Evolutionary conservation across 2,329 filamentous ascomycete species (phyloP).

Genomic region (Seiridium unicorne): DNA sequence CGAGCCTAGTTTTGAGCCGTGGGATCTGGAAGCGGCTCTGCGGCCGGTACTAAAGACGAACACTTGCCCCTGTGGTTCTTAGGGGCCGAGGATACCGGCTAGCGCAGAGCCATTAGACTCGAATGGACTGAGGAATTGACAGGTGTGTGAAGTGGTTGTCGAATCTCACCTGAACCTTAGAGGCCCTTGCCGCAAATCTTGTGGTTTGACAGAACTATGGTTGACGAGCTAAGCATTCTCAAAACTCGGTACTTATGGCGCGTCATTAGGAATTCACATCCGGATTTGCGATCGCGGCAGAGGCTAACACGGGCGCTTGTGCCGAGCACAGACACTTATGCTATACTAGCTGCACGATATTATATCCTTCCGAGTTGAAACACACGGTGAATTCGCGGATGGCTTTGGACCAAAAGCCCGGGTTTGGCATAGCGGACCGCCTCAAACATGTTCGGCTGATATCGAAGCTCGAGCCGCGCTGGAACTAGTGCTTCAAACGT

Average conservation of each 20-base stretch:
- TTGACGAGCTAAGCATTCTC: background rate
- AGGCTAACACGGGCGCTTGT: background rate
- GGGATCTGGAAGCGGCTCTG: background rate
- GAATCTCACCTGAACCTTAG: background rate
- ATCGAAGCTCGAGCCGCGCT: background rate
- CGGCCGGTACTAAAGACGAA: background rate
- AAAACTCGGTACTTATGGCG: background rate
- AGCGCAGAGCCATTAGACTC: background rate
- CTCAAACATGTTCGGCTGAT: constrained; percentile 1
- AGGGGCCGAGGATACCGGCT: background rate
- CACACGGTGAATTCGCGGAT: background rate
- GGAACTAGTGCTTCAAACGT: background rate
- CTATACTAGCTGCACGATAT: background rate
- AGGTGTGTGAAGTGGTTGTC: background rate
- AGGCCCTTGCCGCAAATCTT: background rate
- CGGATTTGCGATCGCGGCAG: background rate
- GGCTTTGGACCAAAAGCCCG: background rate
- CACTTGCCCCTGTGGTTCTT: background rate
- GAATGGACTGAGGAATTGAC: too few species aligned
- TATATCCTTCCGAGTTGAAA: background rate
- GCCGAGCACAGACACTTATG: background rate
- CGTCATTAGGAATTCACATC: background rate
- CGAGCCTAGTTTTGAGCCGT: background rate
- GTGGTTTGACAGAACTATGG: background rate
- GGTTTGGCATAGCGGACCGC: background rate